Conservation (phyloP, 192 early-diverging fungal genomes). For the Rhizophagus clarus region DNA sequence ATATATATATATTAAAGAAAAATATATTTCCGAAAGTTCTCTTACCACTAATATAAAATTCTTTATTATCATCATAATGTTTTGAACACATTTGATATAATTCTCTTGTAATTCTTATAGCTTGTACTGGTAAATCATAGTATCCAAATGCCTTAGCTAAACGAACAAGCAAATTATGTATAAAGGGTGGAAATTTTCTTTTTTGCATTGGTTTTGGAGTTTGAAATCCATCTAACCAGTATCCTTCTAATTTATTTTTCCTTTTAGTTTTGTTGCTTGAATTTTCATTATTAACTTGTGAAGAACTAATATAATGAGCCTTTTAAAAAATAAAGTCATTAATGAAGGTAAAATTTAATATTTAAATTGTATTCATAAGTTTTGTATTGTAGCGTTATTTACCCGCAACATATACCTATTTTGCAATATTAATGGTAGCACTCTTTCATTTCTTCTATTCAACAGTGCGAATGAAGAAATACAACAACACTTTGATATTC, state of each 20-base stretch:
- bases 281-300: not conserved
- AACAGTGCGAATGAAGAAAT: not conserved
- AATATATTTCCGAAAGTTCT: not conserved
- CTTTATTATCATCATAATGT: constrained; percentile 42
- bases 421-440: not conserved
- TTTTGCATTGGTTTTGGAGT: not conserved
- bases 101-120: constrained; percentile 40
- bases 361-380: not conserved
- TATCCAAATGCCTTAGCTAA: constrained; percentile 8
- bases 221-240: constrained; percentile 10
- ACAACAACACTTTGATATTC: not conserved
- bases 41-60: constrained; percentile 47
- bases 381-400: not conserved
- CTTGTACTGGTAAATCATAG: constrained; percentile 19
- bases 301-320: not conserved
- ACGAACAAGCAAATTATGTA: not conserved
- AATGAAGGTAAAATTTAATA: not conserved
- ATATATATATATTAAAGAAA: constrained; percentile 4
- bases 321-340: not conserved
- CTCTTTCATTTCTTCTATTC: not conserved
- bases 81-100: constrained; percentile 46
- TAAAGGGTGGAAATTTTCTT: constrained; percentile 3
- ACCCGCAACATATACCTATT: constrained; percentile 17
- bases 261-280: not conserved
- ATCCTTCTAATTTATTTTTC: not conserved